These are phyloP conservation scores for Amanita pallidorosea DNA, from an alignment of 768 basidiomycete genomes.

Conservation along the genomic window DNA sequence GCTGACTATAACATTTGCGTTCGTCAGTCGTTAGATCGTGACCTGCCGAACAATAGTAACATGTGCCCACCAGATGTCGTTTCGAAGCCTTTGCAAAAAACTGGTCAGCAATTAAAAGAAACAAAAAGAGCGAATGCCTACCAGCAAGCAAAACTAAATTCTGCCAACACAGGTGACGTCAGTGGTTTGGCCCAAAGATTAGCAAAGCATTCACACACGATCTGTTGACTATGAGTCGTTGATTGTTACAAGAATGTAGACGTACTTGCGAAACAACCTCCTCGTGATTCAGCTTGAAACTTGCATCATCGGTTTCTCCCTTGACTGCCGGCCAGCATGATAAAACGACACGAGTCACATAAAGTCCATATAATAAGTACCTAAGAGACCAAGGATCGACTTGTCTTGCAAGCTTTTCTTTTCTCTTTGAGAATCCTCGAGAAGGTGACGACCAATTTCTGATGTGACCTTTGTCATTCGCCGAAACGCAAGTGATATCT, in stretches of 20 bases:
- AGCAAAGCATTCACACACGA: constrained; percentile 1
- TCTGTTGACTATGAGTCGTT: constrained; percentile 1
- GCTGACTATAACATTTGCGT: background rate
- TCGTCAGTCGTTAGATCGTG: background rate
- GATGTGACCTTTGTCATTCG: constrained; percentile 23
- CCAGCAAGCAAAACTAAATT: constrained; percentile 28
- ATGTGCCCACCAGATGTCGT: constrained; percentile 34
- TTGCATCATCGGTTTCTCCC: constrained; percentile 19
- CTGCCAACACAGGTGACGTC: constrained; percentile 8
- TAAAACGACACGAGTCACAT: background rate
- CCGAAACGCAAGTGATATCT: constrained; percentile 16
- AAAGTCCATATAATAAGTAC: constrained; percentile 11
- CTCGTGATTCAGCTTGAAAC: constrained; percentile 23
- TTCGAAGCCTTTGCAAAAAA: constrained; percentile 32
- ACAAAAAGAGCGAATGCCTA: constrained; percentile 5
- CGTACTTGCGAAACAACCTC: constrained; percentile 26
- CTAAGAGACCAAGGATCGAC: constrained; percentile 27
- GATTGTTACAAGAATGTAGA: background rate
- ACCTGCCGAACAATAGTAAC: background rate
- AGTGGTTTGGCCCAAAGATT: background rate
- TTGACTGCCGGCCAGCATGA: constrained; percentile 16
- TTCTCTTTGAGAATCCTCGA: constrained; percentile 24
- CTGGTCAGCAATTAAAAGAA: background rate
- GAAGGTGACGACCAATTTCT: constrained; percentile 26
- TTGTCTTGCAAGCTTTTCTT: constrained; percentile 20